Percentiles rank a stretch among this genome's conserved stretches.
Conservation (phyloP, 768 basidiomycete species). For the Tulasnella sp. region DNA sequence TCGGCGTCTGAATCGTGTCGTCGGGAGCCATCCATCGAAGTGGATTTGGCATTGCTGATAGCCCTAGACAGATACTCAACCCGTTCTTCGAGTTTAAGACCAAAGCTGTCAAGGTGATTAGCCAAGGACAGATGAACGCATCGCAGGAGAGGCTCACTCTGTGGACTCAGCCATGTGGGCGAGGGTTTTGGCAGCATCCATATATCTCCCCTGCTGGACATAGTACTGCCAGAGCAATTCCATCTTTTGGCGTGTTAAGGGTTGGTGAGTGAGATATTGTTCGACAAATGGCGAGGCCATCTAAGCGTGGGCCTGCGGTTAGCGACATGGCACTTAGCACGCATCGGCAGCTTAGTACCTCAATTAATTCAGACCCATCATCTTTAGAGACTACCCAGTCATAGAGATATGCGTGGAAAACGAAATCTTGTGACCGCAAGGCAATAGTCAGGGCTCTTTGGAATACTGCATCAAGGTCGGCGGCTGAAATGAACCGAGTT, state of each 20-base stretch:
- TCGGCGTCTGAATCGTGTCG: slow-evolving; percentile 87
- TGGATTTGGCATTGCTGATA: slow-evolving; percentile 92
- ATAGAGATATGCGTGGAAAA: slow-evolving; percentile 92
- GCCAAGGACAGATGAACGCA: slow-evolving; percentile 28
- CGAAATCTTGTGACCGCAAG: slow-evolving; percentile 77
- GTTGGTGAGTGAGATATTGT: slow-evolving; percentile 77
- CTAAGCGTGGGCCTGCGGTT: slow-evolving; percentile 44
- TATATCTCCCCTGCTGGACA: slow-evolving; percentile 81
- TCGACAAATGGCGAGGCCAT: slow-evolving; percentile 77
- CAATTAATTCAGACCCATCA: slow-evolving; percentile 82
- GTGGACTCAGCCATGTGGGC: slow-evolving; percentile 76
- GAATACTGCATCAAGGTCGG: slow-evolving; percentile 67
- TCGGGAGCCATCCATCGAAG: slow-evolving; percentile 55
- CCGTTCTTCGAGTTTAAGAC: slow-evolving; percentile 56
- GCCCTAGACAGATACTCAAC: slow-evolving; percentile 92
- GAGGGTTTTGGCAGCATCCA: slow-evolving; percentile 85
- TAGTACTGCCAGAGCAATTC: slow-evolving; percentile 97
- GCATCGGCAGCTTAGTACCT: slow-evolving; percentile 50
- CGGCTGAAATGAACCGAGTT: slow-evolving; percentile 32
- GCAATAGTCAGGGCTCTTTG: slow-evolving; percentile 83
- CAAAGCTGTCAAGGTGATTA: slow-evolving; percentile 29
- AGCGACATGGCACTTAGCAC: background rate
- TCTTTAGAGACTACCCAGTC: slow-evolving; percentile 84
- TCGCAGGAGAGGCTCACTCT: slow-evolving; percentile 49
- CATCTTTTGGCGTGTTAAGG: slow-evolving; percentile 70